A percentile compares a stretch with the other conserved stretches of the same genome.
phyloP scores from a whole-genome alignment of 129 eudicot species.

The Artemisia annua region DNA sequence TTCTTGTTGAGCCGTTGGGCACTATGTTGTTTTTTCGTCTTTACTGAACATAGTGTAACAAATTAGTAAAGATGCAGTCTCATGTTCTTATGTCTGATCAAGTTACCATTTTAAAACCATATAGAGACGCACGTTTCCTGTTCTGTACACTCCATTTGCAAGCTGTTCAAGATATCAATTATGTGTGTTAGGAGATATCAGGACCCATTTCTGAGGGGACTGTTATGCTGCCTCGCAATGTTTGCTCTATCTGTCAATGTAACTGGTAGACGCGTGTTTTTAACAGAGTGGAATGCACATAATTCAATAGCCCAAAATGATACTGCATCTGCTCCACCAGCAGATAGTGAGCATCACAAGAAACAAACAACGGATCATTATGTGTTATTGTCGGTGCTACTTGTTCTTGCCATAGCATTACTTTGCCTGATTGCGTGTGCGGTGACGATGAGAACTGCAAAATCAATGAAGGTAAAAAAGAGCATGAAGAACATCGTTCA shows the following conservation, averaged over 20 bases:
- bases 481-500: background rate
- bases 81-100: background rate
- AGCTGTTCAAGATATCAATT: conserved; percentile 3
- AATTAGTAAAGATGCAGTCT: conserved; percentile 21
- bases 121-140: background rate
- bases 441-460: conserved; percentile 20
- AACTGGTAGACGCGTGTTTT: conserved; percentile 31
- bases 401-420: conserved; percentile 35
- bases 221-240: conserved; percentile 24
- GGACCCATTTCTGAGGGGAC: conserved; percentile 1
- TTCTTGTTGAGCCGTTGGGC: conserved; percentile 31
- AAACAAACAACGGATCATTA: background rate
- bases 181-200: background rate
- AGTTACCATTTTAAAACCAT: background rate
- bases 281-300: background rate
- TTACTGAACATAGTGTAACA: conserved; percentile 13
- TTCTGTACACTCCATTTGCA: background rate
- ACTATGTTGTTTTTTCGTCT: conserved; percentile 30
- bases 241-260: conserved; percentile 25
- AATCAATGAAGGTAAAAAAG: conserved; percentile 25
- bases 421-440: conserved; percentile 29
- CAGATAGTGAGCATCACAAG: background rate
- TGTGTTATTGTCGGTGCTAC: conserved; percentile 17
- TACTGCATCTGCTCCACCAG: conserved; percentile 19
- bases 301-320: conserved; percentile 11